Evolutionary conservation across 2,329 filamentous ascomycete genomes (phyloP), one percentile per base, ranked within the genome.

Genomic region (Nigrospora oryzae): DNA sequence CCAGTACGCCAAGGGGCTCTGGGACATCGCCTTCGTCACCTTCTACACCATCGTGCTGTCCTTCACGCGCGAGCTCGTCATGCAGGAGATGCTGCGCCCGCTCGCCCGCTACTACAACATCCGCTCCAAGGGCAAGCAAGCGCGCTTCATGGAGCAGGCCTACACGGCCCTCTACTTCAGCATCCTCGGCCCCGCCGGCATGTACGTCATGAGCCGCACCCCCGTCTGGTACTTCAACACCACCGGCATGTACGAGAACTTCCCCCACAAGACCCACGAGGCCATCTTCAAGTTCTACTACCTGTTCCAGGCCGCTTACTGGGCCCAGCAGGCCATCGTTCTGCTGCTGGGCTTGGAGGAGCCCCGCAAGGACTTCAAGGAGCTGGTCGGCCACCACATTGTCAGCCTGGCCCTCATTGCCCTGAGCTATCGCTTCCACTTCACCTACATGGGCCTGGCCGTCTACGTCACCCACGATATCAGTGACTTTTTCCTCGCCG

Each of bases 211-310:
- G 90, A 85, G 78, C 59, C 76, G 79, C 50, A 91, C 88, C n/a
- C 84, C 89, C 8, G 81, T 96, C 36, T 96, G 89, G 91, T 96
- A 95, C 66, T 96, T 95, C 75, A 90, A 94, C 69, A 93, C 87
- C 2, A 73, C 71, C 28, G 88, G 81, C 63, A 95, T 96, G 87
- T 96, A 94, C 66, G 87, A 91, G 64, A 74, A 72, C 15, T 95
- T 89, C 64, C 90, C 90, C 5, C 90, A 96, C 66, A 77, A 78
- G 56, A 83, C 84, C 28, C 89, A 94, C 61, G 83, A 86, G 51
- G 86, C 74, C 46, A 57, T 77, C 35, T 89, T 96, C 78, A 97
- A 97, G 73, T 89, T 91, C 48, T 97, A 96, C 70, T 97, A 97
- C 64, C 75, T 97, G 51, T 86, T 96, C 57, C 83, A 97, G 68